Evolutionary conservation across 1,284 basidiomycete genomes (phyloP).

Genomic region (Ceratobasidium sp.): DNA sequence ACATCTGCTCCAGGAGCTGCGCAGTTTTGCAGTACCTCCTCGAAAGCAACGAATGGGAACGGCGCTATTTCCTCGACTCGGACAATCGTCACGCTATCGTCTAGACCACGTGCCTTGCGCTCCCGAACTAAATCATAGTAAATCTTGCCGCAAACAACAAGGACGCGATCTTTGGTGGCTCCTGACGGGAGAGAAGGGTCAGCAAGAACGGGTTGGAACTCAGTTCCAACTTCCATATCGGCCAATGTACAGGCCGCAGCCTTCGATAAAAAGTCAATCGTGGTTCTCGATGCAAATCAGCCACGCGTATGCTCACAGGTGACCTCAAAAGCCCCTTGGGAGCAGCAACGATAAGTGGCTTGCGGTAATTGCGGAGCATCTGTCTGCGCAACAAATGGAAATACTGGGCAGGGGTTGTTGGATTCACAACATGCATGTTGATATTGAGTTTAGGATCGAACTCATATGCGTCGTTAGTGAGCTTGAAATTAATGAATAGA

Average conservation of each 20-base stretch:
- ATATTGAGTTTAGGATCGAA: constrained; percentile 57
- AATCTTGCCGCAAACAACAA: constrained; percentile 78
- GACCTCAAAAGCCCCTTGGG: constrained; percentile 84
- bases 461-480: constrained; percentile 72
- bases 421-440: constrained; percentile 85
- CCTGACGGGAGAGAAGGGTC: constrained; percentile 46
- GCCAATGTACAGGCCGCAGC: constrained; percentile 73
- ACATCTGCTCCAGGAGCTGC: constrained; percentile 56
- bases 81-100: constrained; percentile 67
- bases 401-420: constrained; percentile 87
- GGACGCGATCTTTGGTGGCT: constrained; percentile 60
- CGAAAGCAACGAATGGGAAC: constrained; percentile 74
- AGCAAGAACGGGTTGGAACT: constrained; percentile 74
- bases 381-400: constrained; percentile 89
- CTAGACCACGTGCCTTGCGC: constrained; percentile 59
- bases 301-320: constrained; percentile 62
- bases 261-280: constrained; percentile 52
- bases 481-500: constrained; percentile 51
- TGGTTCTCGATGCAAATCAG: constrained; percentile 8
- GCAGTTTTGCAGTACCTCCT: constrained; percentile 59
- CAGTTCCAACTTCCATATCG: constrained; percentile 68
- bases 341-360: constrained; percentile 81
- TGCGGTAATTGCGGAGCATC: constrained; percentile 82
- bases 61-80: constrained; percentile 86
- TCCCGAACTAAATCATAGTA: constrained; percentile 85